These are phyloP conservation scores for Fusarium nisikadoi DNA, from an alignment of 2,329 filamentous ascomycete species.

Conservation along the genomic window DNA sequence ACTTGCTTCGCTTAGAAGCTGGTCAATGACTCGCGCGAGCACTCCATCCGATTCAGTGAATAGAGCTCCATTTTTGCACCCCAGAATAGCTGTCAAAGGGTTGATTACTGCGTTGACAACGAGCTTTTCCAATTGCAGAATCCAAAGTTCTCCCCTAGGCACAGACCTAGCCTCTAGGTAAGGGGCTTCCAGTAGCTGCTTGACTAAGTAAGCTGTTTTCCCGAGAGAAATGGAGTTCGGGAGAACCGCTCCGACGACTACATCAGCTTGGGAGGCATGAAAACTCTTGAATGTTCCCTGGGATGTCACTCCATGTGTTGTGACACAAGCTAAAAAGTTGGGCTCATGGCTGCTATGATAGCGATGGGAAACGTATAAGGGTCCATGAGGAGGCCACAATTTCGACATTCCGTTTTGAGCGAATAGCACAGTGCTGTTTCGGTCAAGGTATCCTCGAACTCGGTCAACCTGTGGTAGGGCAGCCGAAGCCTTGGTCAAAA, in stretches of 20 bases:
- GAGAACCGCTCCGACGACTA: constrained; percentile 60
- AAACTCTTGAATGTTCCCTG: constrained; percentile 61
- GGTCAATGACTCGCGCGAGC: constrained; percentile 70
- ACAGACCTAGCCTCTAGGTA: constrained; percentile 56
- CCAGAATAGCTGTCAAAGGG: constrained; percentile 82
- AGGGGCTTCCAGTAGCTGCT: constrained; percentile 55
- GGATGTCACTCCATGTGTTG: constrained; percentile 66
- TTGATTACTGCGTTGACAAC: constrained; percentile 85
- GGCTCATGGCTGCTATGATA: constrained; percentile 60
- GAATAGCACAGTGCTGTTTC: constrained; percentile 79
- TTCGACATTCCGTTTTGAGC: constrained; percentile 89
- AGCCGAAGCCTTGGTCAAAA: constrained; percentile 78
- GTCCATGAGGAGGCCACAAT: constrained; percentile 65
- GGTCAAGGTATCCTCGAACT: constrained; percentile 70
- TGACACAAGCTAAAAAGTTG: constrained; percentile 76
- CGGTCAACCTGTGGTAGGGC: constrained; percentile 70
- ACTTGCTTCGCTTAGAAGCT: constrained; percentile 79
- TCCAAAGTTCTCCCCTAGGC: constrained; percentile 58
- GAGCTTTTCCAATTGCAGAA: constrained; percentile 85
- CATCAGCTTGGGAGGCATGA: constrained; percentile 62
- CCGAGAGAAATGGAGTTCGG: constrained; percentile 34
- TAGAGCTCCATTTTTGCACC: constrained; percentile 81
- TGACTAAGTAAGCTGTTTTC: constrained; percentile 52
- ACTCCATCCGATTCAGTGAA: constrained; percentile 65
- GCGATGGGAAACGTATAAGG: constrained; percentile 54